These are phyloP conservation scores for Botrytis fragariae DNA, from an alignment of 2,329 filamentous ascomycete genomes.

Conservation along the genomic window DNA sequence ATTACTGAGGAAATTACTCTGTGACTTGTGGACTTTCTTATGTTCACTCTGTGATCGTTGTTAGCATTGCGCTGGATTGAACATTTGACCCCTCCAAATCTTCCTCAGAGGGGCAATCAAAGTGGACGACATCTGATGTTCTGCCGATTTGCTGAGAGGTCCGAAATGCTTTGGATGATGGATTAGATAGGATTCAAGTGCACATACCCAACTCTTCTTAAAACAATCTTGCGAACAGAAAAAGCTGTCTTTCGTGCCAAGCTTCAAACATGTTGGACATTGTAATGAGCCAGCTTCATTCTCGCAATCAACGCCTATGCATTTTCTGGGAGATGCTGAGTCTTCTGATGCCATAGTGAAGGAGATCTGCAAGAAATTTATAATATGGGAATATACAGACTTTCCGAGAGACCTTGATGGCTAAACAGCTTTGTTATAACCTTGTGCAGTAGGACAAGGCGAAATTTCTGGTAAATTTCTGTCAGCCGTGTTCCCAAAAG, in stretches of 20 bases:
- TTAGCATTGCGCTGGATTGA: constrained; percentile 19
- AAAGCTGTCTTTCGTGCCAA: constrained; percentile 82
- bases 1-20: constrained; percentile 70
- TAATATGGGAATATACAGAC: neutral
- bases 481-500: neutral
- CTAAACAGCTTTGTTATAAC: neutral
- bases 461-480: neutral
- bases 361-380: neutral
- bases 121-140: neutral
- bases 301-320: constrained; percentile 76
- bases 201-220: constrained; percentile 92
- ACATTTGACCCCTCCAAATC: neutral
- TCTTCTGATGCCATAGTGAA: constrained; percentile 41
- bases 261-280: constrained; percentile 92
- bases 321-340: constrained; percentile 61
- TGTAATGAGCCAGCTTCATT: constrained; percentile 85
- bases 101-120: neutral
- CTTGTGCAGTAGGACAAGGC: neutral
- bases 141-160: neutral
- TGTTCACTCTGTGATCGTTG: constrained; percentile 63
- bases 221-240: constrained; percentile 99
- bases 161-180: neutral
- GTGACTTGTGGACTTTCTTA: constrained; percentile 80
- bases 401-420: neutral
- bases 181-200: neutral